phyloP scores from a whole-genome alignment of 345 rosid genomes.

The Melaleuca alternifolia region DNA sequence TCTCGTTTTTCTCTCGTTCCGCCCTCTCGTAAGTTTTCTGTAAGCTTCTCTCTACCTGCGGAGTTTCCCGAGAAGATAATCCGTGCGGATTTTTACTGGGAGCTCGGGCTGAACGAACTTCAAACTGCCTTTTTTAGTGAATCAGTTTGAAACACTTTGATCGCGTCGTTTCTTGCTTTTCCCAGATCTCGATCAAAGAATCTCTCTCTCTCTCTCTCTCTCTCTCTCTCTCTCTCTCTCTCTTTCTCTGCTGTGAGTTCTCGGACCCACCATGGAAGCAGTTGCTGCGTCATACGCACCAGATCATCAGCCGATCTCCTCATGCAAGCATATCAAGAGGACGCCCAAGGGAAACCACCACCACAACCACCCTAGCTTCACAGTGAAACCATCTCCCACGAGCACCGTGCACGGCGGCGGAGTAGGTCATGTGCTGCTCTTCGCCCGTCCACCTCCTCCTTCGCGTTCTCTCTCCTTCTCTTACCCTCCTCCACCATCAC shows the following conservation, averaged over 20 bases:
- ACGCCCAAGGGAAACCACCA: background rate
- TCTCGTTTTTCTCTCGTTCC: background rate
- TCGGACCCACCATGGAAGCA: background rate
- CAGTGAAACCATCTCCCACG: background rate
- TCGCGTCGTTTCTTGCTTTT: background rate
- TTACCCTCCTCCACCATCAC: background rate
- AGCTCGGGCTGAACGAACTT: background rate
- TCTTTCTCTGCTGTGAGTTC: background rate
- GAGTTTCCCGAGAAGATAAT: background rate
- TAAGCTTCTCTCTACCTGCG: background rate
- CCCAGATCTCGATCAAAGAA: background rate
- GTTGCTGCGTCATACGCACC: background rate
- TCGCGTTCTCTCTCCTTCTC: background rate
- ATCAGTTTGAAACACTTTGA: background rate
- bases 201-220: background rate
- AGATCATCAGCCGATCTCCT: background rate
- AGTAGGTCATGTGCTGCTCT: background rate
- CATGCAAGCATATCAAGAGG: background rate
- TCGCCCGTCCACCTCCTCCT: background rate
- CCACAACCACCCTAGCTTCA: background rate
- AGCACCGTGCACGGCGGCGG: background rate
- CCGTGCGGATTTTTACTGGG: background rate
- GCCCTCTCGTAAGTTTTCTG: background rate
- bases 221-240: background rate
- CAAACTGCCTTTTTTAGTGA: background rate